Percentiles rank a stretch among this genome's conserved stretches.
Conservation (phyloP, 108 stramenopile species). For the Seminavis robusta region DNA sequence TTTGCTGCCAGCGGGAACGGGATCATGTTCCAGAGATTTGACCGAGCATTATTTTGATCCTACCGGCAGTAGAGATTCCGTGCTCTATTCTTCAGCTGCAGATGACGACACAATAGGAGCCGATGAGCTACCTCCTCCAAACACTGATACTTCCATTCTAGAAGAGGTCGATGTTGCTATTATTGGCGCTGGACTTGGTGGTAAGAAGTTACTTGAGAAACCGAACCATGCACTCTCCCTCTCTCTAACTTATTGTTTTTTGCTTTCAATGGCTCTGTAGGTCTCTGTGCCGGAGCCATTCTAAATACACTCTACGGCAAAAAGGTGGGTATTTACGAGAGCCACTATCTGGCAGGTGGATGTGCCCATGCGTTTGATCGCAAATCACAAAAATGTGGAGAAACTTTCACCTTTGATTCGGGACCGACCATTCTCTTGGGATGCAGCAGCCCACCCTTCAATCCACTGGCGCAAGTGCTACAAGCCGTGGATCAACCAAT, state of each 20-base stretch:
- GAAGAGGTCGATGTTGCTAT: conserved; percentile 74
- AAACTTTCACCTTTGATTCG: conserved; percentile 81
- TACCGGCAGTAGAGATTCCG: too few relatives aligned
- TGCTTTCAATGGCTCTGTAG: too few relatives aligned
- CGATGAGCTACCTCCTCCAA: too few relatives aligned
- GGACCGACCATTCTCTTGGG: conserved; percentile 90
- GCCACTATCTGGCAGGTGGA: conserved; percentile 88
- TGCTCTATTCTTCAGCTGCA: too few relatives aligned
- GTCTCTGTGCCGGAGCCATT: conserved; percentile 86
- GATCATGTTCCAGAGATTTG: too few relatives aligned
- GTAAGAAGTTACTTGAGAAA: too few relatives aligned
- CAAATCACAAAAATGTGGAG: conserved; percentile 14
- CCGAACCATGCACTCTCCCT: too few relatives aligned
- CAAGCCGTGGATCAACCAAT: conserved; percentile 75
- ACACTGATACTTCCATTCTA: too few relatives aligned
- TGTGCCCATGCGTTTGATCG: conserved; percentile 88
- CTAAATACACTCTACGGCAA: conserved; percentile 79
- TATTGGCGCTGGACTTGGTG: conserved; percentile 87
- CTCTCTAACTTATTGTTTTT: too few relatives aligned
- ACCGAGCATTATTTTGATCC: too few relatives aligned
- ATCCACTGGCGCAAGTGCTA: conserved; percentile 87
- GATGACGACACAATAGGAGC: too few relatives aligned
- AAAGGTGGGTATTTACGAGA: conserved; percentile 83
- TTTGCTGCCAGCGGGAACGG: too few relatives aligned
- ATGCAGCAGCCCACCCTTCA: conserved; percentile 64